Percentiles rank a stretch among this genome's conserved stretches.
These are phyloP conservation scores for Tolypocladium ophioglossoides DNA, from an alignment of 2,329 filamentous ascomycete species.

Conservation along the genomic window DNA sequence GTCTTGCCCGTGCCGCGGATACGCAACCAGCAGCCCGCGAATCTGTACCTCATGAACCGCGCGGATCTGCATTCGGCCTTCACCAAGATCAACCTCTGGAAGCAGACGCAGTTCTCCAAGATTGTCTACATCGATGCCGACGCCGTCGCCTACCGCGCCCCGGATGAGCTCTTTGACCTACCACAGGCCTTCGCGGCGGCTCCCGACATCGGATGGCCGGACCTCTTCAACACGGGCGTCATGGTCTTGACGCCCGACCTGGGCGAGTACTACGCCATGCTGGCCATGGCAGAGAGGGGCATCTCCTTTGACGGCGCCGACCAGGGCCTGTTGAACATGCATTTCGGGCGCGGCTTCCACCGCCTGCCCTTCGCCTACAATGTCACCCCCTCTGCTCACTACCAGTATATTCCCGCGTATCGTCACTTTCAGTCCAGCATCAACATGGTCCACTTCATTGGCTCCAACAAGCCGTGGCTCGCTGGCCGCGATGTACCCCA, in stretches of 20 bases:
- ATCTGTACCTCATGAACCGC: conserved; percentile 86
- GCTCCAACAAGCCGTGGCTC: conserved; percentile 80
- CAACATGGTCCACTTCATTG: conserved; percentile 90
- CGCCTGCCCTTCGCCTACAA: conserved; percentile 93
- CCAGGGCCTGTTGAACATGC: conserved; percentile 89
- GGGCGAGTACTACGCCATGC: conserved; percentile 77
- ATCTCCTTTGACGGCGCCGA: conserved; percentile 96
- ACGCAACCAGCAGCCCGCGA: conserved; percentile 64
- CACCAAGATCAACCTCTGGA: conserved; percentile 94
- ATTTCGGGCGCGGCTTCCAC: conserved; percentile 77
- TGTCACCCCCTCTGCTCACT: conserved; percentile 90
- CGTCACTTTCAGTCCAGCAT: conserved; percentile 86
- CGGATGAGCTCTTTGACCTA: conserved; percentile 80
- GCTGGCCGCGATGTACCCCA: conserved; percentile 45
- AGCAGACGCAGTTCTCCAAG: conserved; percentile 76
- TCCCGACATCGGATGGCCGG: conserved; percentile 95
- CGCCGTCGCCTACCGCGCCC: conserved; percentile 78
- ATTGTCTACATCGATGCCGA: conserved; percentile 95
- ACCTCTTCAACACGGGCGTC: conserved; percentile 95
- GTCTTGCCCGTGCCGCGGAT: conserved; percentile 76
- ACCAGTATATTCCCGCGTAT: conserved; percentile 95
- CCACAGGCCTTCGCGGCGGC: conserved; percentile 55
- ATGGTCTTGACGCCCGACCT: conserved; percentile 84
- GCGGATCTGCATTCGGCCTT: conserved; percentile 85
- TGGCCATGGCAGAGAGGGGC: conserved; percentile 72